phyloP scores from a whole-genome alignment of 1,284 basidiomycete genomes.

The Leccinum proliferum region DNA sequence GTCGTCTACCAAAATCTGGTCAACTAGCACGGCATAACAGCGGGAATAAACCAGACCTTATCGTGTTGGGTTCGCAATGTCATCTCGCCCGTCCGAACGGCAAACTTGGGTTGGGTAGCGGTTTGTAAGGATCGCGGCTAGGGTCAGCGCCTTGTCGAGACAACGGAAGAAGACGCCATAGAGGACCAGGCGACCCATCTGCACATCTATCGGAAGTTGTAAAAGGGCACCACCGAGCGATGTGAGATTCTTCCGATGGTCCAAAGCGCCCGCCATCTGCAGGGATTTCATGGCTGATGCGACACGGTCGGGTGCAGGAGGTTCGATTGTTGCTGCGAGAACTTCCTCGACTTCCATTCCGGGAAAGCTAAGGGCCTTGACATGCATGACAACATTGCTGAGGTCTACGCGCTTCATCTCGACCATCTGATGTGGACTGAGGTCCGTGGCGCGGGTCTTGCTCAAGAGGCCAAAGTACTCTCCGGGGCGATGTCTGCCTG shows the following conservation, averaged over 20 bases:
- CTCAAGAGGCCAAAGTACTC: conserved; percentile 90
- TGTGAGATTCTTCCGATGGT: conserved; percentile 74
- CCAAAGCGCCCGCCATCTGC: conserved; percentile 86
- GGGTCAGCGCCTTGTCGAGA: conserved; percentile 82
- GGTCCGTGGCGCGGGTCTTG: conserved; percentile 52
- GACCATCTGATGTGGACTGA: conserved; percentile 85
- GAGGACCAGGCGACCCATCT: conserved; percentile 86
- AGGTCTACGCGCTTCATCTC: conserved; percentile 96
- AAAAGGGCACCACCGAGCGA: conserved; percentile 86
- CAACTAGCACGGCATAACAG: conserved; percentile 9
- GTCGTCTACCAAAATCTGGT: conserved; percentile 40
- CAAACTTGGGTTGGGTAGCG: conserved; percentile 92
- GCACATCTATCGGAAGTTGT: conserved; percentile 86
- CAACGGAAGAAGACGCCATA: conserved; percentile 94
- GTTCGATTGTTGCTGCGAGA: conserved; percentile 66
- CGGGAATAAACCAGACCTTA: conserved; percentile 53
- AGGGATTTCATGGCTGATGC: conserved; percentile 78
- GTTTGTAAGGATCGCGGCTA: conserved; percentile 87
- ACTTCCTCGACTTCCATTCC: conserved; percentile 85
- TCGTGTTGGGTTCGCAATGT: conserved; percentile 79
- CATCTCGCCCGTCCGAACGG: conserved; percentile 72
- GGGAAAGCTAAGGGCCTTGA: conserved; percentile 70
- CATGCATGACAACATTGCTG: conserved; percentile 92
- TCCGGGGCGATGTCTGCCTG: conserved; percentile 88
- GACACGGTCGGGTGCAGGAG: conserved; percentile 49